Conservation (phyloP, 192 early-diverging fungal genomes). For the Rhizophagus sp. region DNA sequence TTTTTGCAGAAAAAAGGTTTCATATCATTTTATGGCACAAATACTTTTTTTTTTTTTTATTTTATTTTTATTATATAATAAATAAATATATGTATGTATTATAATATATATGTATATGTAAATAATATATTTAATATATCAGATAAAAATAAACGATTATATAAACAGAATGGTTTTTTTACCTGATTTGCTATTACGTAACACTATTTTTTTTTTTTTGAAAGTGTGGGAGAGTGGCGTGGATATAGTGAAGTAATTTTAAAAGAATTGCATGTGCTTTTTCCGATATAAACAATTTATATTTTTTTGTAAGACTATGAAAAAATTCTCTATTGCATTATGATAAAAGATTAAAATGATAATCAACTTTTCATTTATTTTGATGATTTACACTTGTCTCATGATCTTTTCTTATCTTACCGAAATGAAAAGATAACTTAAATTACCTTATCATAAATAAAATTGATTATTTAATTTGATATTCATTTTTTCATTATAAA, state of each 20-base stretch:
- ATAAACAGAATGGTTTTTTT: not conserved
- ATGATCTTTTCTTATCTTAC: not conserved
- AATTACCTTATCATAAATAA: not conserved
- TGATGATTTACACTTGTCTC: not conserved
- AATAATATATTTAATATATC: no score
- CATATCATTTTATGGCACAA: no score
- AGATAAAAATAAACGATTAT: not conserved
- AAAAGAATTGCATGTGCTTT: not conserved
- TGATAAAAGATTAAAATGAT: not conserved
- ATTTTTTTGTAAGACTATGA: not conserved
- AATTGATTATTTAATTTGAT: not conserved
- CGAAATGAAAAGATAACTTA: not conserved
- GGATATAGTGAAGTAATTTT: not conserved
- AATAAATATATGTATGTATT: no score
- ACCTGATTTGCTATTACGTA: not conserved
- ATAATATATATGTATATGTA: no score
- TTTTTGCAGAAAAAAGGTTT: no score
- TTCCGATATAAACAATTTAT: not conserved
- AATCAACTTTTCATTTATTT: not conserved
- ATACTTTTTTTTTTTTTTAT: no score
- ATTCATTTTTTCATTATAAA: not conserved
- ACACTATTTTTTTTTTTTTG: not conserved
- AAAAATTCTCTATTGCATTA: not conserved
- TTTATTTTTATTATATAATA: no score
- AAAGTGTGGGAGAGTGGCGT: not conserved